A percentile compares a stretch with the other conserved stretches of the same genome.
Conservation (phyloP, 345 rosid genomes). For the Theobroma cacao region DNA sequence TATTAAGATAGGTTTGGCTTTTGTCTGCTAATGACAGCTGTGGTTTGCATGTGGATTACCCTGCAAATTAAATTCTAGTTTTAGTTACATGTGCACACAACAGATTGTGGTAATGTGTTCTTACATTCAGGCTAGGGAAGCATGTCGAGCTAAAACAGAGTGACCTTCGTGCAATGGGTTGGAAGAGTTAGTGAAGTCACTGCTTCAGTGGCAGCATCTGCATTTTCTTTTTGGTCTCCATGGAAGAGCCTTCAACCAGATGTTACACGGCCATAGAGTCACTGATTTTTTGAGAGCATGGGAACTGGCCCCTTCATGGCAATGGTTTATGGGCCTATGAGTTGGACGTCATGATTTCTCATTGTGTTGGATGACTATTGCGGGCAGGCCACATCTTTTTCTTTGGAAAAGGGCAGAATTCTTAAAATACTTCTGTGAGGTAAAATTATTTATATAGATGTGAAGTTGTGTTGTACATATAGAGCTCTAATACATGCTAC, state of each 20-base stretch:
- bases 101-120: background rate
- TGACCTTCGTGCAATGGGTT: constrained; percentile 71
- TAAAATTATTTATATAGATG: background rate
- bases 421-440: background rate
- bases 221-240: background rate
- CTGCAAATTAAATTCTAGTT: background rate
- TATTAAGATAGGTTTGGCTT: background rate
- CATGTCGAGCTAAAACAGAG: constrained; percentile 61
- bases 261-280: background rate
- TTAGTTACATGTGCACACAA: background rate
- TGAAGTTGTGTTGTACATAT: background rate
- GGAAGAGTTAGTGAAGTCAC: constrained; percentile 41
- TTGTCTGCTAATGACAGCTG: background rate
- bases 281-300: background rate
- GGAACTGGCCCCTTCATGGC: background rate
- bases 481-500: background rate
- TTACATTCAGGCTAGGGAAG: constrained; percentile 64
- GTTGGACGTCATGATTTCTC: background rate
- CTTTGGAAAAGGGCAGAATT: background rate
- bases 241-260: background rate
- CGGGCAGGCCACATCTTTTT: background rate
- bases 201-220: background rate
- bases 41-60: background rate
- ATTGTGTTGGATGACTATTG: background rate
- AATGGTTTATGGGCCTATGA: background rate